A percentile compares a stretch with the other conserved stretches of the same genome.
Conservation (phyloP, 345 rosid species). For the Rubroshorea leprosula region DNA sequence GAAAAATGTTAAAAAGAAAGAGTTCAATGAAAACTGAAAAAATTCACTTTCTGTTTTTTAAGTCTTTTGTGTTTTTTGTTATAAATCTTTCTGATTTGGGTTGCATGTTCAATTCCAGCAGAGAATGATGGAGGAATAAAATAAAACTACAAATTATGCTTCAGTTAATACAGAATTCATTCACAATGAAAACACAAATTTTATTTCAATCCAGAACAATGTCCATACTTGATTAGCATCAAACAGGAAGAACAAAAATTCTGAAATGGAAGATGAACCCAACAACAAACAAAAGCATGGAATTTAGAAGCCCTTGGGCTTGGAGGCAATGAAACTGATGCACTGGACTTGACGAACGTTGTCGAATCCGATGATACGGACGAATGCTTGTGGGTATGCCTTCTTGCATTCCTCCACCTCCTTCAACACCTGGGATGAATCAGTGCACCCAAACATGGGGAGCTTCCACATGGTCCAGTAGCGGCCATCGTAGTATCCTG, state of each 20-base stretch:
- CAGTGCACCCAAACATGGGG: conserved; percentile 43
- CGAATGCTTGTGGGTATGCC: conserved; percentile 19
- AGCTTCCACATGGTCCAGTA: conserved; percentile 54
- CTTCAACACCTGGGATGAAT: conserved; percentile 24
- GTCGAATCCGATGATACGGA: conserved; percentile 34
- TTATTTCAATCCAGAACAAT: no score
- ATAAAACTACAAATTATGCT: neutral
- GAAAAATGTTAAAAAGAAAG: neutral
- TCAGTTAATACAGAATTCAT: conserved; percentile 18
- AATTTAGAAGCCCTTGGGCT: conserved; percentile 3
- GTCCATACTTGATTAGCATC: no score
- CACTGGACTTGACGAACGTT: conserved; percentile 39
- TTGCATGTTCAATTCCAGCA: neutral
- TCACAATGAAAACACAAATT: no score
- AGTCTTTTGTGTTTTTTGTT: neutral
- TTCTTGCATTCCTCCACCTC: conserved; percentile 33
- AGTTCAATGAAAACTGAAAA: neutral
- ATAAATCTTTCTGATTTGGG: conserved; percentile 1
- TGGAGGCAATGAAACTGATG: conserved; percentile 37
- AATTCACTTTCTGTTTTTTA: neutral
- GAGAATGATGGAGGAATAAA: no score
- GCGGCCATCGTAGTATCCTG: conserved; percentile 41
- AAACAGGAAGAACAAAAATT: no score
- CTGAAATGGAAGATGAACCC: no score
- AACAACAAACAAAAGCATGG: neutral